phyloP scores from a whole-genome alignment of 148 eudicot genomes.

The Rhododendron vialii region DNA sequence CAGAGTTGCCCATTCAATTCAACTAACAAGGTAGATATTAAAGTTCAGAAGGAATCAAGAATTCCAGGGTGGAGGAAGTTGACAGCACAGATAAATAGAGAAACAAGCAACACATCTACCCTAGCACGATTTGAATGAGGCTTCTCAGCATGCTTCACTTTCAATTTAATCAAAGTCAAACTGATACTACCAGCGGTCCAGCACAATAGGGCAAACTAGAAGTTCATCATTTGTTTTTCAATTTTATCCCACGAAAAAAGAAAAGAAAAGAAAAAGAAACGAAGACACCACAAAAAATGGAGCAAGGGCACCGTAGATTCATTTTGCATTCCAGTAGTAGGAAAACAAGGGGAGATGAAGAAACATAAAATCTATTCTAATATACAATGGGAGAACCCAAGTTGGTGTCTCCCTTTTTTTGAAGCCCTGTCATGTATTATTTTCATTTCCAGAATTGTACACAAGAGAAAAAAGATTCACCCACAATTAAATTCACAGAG shows the following conservation, averaged over 20 bases:
- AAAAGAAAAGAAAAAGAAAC: neutral
- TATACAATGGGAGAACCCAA: no score
- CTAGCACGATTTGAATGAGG: neutral
- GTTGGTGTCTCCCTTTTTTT: no score
- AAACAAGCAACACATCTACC: neutral
- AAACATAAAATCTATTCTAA: neutral
- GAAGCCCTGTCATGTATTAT: no score
- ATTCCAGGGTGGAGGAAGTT: neutral
- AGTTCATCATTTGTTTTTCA: neutral
- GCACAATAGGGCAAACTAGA: neutral
- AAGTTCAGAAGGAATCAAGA: neutral
- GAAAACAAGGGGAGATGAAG: neutral
- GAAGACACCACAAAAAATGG: neutral
- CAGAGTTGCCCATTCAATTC: neutral
- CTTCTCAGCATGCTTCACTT: neutral
- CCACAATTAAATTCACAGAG: no score
- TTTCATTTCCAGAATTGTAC: no score
- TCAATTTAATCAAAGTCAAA: neutral
- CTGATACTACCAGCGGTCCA: neutral
- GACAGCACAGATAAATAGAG: neutral
- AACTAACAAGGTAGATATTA: neutral
- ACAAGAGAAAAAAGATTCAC: no score
- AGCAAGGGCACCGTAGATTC: neutral
- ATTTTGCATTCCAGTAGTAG: neutral
- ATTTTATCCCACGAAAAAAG: neutral